Base-by-base conservation (phyloP, 805 yeast genomes). In the Dipodascus albidus region DNA sequence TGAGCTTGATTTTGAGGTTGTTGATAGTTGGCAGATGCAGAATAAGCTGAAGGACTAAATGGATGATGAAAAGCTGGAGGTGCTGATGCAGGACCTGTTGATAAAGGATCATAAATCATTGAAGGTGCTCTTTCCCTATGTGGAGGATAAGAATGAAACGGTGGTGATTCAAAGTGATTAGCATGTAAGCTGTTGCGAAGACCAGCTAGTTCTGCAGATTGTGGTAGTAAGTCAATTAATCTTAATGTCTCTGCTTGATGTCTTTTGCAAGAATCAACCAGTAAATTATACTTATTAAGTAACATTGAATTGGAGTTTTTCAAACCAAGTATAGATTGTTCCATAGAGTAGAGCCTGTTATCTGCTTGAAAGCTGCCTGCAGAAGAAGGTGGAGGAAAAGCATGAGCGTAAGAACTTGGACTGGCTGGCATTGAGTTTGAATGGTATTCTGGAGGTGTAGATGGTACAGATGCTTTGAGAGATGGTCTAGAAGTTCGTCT, bases 401-500 rank as follows among this genome's bases (percentile, higher is more conserved):
- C 20, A 4, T 38, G 44, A 38, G 15, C n/a, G n/a, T 38, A n/a
- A 38, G 20, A n/a, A 6, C 44, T 17, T 4, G 44, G 44, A 38
- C 20, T n/a, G 44, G 17, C 44, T 14, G 44, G 17, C 17, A 17
- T 14, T 38, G 44, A 38, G 44, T 14, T 38, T 11, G 44, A n/a
- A n/a, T 14, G 44, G 44, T 14, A 38, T n/a, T 38, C 44, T 38
- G 17, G 44, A 4, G 44, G 17, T 14, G 44, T 27, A 6, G 33
- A 27, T 11, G 33, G 33, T 6, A 27, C 33, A n/a, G n/a, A n/a
- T 27, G 33, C 33, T 11, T 27, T 27, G 9, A 27, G 11, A 6
- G 67, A 55, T 54, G 70, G 74, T 60, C 62, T 71, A 60, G 81
- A 76, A 0, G 93, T 79, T 50, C 96, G 71, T 57, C 98, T 75